Conservation (phyloP, 495 filamentous ascomycete species). For the Daldinia concentrica region DNA sequence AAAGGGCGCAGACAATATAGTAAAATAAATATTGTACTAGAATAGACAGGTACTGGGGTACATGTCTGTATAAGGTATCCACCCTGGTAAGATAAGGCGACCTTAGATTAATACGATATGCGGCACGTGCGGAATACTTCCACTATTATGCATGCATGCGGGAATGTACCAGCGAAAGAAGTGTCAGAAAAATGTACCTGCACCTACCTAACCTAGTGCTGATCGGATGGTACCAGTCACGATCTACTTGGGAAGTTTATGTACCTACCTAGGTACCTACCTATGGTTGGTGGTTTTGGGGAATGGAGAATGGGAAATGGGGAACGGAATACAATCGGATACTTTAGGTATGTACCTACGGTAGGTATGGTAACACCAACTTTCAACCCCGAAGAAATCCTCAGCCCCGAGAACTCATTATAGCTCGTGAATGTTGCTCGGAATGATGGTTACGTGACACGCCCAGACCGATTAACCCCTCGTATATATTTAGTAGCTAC, state of each 20-base stretch:
- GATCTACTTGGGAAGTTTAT: background rate
- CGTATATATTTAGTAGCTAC: background rate
- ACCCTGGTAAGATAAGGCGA: conserved; percentile 30
- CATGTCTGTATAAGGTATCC: background rate
- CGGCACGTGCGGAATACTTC: conserved; percentile 32
- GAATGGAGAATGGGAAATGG: background rate
- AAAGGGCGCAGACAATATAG: conserved; percentile 23
- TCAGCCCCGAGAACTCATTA: conserved; percentile 10
- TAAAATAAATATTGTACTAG: conserved; percentile 15
- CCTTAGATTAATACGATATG: conserved; percentile 36
- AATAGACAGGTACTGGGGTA: conserved; percentile 1
- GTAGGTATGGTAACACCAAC: conserved; percentile 28
- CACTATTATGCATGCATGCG: conserved; percentile 20
- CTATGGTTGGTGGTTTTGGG: no score
- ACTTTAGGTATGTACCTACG: conserved; percentile 7
- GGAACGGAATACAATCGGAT: conserved; percentile 6
- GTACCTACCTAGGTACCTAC: no score
- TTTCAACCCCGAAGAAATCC: background rate
- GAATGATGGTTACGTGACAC: conserved; percentile 39
- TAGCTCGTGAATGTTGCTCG: conserved; percentile 26
- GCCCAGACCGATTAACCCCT: conserved; percentile 2
- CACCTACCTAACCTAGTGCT: conserved; percentile 29
- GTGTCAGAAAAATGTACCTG: background rate
- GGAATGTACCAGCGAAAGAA: conserved; percentile 4
- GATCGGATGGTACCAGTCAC: conserved; percentile 25